Evolutionary conservation across 1,139 yeast genomes (phyloP).

Genomic region (Lodderomyces oxycetoniae): DNA sequence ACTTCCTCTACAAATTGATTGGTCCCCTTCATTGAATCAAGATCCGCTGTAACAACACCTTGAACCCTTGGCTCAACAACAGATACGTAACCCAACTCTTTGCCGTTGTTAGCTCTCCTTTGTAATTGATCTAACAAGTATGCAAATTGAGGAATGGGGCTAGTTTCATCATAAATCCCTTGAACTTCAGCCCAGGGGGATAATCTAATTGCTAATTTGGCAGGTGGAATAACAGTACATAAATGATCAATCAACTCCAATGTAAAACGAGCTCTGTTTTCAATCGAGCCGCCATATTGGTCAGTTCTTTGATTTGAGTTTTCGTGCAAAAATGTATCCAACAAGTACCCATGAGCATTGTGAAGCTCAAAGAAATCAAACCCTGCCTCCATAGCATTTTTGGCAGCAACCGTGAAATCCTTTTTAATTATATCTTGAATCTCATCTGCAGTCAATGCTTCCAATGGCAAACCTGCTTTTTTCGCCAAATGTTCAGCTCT

Average conservation of each 20-base stretch:
- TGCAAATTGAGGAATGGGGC: conserved; percentile 32
- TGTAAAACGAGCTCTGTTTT: conserved; percentile 56
- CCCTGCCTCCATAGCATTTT: conserved; percentile 51
- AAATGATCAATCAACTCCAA: conserved; percentile 56
- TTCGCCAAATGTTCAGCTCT: conserved; percentile 22
- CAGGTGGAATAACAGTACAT: conserved; percentile 47
- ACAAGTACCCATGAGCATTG: conserved; percentile 63
- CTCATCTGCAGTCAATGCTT: conserved; percentile 41
- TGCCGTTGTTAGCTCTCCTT: conserved; percentile 34
- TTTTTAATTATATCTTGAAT: conserved; percentile 33
- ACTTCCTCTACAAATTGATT: conserved; percentile 37
- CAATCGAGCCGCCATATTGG: conserved; percentile 53
- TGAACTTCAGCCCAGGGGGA: conserved; percentile 53
- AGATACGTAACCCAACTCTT: conserved; percentile 47
- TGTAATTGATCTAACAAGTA: conserved; percentile 36
- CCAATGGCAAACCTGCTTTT: conserved; percentile 29
- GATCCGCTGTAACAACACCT: conserved; percentile 14
- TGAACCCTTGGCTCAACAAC: conserved; percentile 43
- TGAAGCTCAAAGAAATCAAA: conserved; percentile 70
- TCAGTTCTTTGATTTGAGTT: conserved; percentile 52
- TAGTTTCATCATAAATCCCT: conserved; percentile 33
- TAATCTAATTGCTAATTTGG: conserved; percentile 51
- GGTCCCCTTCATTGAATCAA: conserved; percentile 13
- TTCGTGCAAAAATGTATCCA: conserved; percentile 52
- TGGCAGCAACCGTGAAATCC: conserved; percentile 40